phyloP scores from a whole-genome alignment of 2,329 filamentous ascomycete genomes.

The Neofusicoccum umdonicola region DNA sequence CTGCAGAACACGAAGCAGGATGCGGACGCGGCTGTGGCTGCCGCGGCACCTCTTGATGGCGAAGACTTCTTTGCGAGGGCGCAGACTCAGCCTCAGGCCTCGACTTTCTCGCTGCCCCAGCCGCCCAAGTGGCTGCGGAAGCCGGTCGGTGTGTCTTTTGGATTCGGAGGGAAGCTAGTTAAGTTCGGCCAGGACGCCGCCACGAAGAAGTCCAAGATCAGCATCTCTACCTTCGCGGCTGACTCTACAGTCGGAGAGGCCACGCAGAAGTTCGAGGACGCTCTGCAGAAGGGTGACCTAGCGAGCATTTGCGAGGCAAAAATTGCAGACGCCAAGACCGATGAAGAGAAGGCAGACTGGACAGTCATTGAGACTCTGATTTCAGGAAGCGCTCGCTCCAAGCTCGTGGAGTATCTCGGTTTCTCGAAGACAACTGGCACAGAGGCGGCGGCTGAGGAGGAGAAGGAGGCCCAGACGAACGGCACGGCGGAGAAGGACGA shows the following conservation, averaged over 20 bases:
- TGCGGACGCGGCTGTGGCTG: constrained; percentile 60
- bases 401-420: constrained; percentile 86
- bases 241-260: constrained; percentile 81
- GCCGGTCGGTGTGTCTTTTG: constrained; percentile 84
- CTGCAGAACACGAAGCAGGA: constrained; percentile 88
- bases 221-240: constrained; percentile 83
- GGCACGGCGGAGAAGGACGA: constrained; percentile 38
- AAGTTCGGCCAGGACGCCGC: constrained; percentile 67
- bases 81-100: constrained; percentile 84
- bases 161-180: constrained; percentile 90
- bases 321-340: constrained; percentile 70
- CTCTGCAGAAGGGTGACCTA: constrained; percentile 75
- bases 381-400: constrained; percentile 78
- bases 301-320: constrained; percentile 76
- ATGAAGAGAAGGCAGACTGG: constrained; percentile 96
- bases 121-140: constrained; percentile 89
- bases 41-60: constrained; percentile 67
- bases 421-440: constrained; percentile 62
- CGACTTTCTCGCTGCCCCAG: constrained; percentile 80
- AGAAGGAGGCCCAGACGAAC: constrained; percentile 49
- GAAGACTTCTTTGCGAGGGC: constrained; percentile 97
- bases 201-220: constrained; percentile 67
- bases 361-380: constrained; percentile 87
- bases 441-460: constrained; percentile 43
- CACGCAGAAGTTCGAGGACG: constrained; percentile 82